Percentiles rank a stretch among this genome's conserved stretches.
phyloP scores from a whole-genome alignment of 768 basidiomycete species.

The Kwoniella dendrophila region DNA sequence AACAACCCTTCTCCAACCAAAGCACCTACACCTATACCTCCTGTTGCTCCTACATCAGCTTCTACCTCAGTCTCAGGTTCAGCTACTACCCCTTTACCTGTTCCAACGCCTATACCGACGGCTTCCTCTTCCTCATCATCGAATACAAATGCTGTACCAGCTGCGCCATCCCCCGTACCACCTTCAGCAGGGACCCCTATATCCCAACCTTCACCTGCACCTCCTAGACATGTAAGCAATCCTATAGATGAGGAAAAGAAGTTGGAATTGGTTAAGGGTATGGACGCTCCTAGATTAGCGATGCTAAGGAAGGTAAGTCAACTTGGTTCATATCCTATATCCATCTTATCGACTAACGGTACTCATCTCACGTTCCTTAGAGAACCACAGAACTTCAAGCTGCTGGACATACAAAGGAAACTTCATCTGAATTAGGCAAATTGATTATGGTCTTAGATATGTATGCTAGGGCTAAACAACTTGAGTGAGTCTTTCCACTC shows the following conservation, averaged over 20 bases:
- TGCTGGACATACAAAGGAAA: conserved; percentile 42
- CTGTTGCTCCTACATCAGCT: neutral
- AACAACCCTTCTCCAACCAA: neutral
- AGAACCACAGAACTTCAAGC: conserved; percentile 37
- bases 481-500: conserved; percentile 28
- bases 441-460: conserved; percentile 40
- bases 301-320: conserved; percentile 35
- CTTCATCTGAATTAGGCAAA: conserved; percentile 33
- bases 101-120: neutral
- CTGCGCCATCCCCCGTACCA: neutral
- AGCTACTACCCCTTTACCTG: neutral
- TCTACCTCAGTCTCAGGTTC: neutral
- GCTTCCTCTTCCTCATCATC: neutral
- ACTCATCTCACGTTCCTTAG: conserved; percentile 15
- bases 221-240: neutral
- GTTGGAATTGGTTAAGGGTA: conserved; percentile 24
- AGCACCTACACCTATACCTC: neutral
- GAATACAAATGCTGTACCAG: neutral
- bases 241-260: conserved; percentile 24
- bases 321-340: neutral
- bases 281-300: conserved; percentile 13
- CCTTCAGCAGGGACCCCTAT: neutral
- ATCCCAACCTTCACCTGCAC: neutral
- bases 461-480: conserved; percentile 32
- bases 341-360: neutral